These are phyloP conservation scores for Chlamydomonas schloesseri DNA, from an alignment of 139 green algal species.

Conservation along the genomic window DNA sequence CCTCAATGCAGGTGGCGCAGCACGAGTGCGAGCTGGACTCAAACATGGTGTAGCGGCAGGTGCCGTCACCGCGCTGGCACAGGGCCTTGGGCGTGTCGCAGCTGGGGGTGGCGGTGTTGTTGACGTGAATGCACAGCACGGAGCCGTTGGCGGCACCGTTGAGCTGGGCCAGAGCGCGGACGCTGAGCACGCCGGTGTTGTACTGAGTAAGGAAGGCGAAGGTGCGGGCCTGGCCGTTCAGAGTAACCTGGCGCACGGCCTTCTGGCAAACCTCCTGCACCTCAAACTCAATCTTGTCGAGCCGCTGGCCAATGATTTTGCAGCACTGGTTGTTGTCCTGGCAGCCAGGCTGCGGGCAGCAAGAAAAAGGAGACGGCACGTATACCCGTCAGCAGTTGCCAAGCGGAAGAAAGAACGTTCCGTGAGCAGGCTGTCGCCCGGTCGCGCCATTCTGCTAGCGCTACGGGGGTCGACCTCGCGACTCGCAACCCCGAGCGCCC, in stretches of 20 bases:
- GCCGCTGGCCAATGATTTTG: not conserved
- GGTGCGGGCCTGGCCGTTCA: conserved; percentile 6
- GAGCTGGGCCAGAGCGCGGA: not conserved
- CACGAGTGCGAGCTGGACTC: conserved; percentile 37
- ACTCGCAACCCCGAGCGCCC: too few species aligned
- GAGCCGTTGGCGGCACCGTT: not conserved
- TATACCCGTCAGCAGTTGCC: not conserved
- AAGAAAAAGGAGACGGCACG: not conserved
- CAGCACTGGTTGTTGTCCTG: conserved; percentile 23
- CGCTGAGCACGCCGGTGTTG: conserved; percentile 11
- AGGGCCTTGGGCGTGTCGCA: not conserved
- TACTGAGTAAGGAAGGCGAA: conserved; percentile 22
- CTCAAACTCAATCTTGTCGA: conserved; percentile 35
- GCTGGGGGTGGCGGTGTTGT: not conserved
- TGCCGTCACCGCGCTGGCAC: conserved; percentile 22
- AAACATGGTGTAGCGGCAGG: conserved; percentile 10
- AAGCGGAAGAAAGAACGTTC: not conserved
- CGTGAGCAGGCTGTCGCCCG: not conserved
- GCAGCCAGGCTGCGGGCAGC: conserved; percentile 3
- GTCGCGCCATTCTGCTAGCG: not conserved
- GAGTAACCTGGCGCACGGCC: conserved; percentile 13
- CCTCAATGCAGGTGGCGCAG: conserved; percentile 17
- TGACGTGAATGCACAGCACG: conserved; percentile 20
- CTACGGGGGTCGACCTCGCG: too few species aligned
- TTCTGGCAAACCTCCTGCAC: conserved; percentile 2